Conservation (phyloP, 2,329 filamentous ascomycete species). For the Neopestalotiopsis sp. region DNA sequence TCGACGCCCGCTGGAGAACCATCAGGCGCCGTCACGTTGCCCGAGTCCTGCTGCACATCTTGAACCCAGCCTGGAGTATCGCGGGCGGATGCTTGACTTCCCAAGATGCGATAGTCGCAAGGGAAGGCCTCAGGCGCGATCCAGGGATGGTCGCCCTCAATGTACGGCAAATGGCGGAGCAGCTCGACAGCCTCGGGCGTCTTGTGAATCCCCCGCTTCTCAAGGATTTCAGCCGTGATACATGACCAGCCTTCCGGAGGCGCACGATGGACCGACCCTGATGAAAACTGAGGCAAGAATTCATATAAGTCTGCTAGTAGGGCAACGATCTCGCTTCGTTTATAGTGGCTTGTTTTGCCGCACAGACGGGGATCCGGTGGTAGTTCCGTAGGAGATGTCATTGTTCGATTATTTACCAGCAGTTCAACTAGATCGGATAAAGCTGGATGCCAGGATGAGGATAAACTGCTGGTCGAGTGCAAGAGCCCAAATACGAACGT, state of each 20-base stretch:
- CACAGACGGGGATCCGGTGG: conserved; percentile 4
- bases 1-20: background rate
- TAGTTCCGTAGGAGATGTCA: background rate
- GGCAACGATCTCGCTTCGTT: background rate
- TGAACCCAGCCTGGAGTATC: background rate
- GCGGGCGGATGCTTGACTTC: no score
- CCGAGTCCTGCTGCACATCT: background rate
- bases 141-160: background rate
- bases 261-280: background rate
- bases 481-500: no score
- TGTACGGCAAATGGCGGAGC: conserved; percentile 10
- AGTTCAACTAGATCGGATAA: no score
- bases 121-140: conserved; percentile 12
- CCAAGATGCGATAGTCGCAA: background rate
- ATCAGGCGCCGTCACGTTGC: background rate
- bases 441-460: no score
- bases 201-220: background rate
- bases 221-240: background rate
- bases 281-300: background rate
- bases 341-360: background rate
- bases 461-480: no score
- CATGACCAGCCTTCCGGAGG: conserved; percentile 4
- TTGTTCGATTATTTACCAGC: background rate
- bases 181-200: conserved; percentile 9
- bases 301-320: background rate